Evolutionary conservation across 164 flowering plant genomes (phyloP).

Genomic region (Euptelea pleiosperma): DNA sequence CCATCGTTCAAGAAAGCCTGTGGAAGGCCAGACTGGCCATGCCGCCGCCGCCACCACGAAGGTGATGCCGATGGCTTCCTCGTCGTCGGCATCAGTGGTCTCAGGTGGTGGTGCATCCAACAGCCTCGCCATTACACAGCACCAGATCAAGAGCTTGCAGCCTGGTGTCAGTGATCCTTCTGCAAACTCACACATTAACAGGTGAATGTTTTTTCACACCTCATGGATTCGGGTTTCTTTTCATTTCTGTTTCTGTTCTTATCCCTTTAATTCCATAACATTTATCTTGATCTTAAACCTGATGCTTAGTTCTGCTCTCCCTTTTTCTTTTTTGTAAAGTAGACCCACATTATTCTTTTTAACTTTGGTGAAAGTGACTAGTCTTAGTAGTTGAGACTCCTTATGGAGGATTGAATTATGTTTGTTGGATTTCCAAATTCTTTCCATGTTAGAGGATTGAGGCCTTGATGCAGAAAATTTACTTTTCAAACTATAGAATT

Average conservation of each 20-base stretch:
- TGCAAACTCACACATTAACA: conserved; percentile 27
- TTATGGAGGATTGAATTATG: conserved; percentile 8
- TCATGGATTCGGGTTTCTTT: neutral
- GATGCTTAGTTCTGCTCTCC: neutral
- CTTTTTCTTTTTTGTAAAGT: conserved; percentile 23
- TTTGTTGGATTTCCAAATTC: conserved; percentile 5
- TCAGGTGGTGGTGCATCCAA: conserved; percentile 32
- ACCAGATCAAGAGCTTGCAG: conserved; percentile 44
- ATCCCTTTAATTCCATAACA: neutral
- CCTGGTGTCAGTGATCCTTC: conserved; percentile 32
- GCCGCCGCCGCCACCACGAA: conserved; percentile 49
- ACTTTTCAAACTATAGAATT: too few species aligned
- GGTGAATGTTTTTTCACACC: conserved; percentile 30
- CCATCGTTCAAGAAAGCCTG: conserved; percentile 99
- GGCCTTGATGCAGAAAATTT: too few species aligned
- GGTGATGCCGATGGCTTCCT: conserved; percentile 36
- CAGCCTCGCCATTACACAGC: conserved; percentile 39
- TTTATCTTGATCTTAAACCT: neutral
- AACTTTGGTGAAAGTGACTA: conserved; percentile 26
- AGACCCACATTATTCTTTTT: conserved; percentile 23
- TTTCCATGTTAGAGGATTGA: too few species aligned
- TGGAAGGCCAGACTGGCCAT: conserved; percentile 95
- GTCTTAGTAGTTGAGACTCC: conserved; percentile 20
- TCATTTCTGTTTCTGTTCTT: neutral
- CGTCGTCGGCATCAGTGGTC: conserved; percentile 35